A percentile compares a stretch with the other conserved stretches of the same genome.
These are phyloP conservation scores for Penicillium sp. DNA, from an alignment of 2,329 filamentous ascomycete species.

Conservation along the genomic window DNA sequence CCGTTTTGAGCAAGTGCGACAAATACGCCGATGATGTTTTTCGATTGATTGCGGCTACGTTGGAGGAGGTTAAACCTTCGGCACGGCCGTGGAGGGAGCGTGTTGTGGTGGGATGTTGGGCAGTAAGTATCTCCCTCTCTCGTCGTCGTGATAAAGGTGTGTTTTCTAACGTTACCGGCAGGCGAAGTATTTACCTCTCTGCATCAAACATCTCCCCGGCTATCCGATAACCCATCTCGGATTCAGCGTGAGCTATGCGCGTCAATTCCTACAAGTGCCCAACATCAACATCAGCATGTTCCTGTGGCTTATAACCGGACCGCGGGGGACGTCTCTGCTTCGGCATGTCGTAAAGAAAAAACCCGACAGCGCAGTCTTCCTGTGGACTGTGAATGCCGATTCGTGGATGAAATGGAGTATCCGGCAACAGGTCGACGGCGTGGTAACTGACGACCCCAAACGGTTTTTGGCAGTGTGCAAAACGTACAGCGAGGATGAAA, in stretches of 20 bases:
- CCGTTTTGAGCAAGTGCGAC: slow-evolving; percentile 23
- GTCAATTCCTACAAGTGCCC: slow-evolving; percentile 63
- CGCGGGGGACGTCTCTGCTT: slow-evolving; percentile 64
- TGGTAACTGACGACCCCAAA: slow-evolving; percentile 80
- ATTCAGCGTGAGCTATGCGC: slow-evolving; percentile 56
- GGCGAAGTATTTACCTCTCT: slow-evolving; percentile 61
- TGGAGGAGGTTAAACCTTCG: slow-evolving; percentile 52
- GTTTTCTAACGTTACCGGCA: not conserved
- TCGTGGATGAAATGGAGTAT: slow-evolving; percentile 80
- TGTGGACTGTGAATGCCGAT: slow-evolving; percentile 84
- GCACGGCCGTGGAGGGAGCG: slow-evolving; percentile 65
- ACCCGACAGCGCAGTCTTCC: slow-evolving; percentile 60
- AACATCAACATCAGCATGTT: slow-evolving; percentile 75
- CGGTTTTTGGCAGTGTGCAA: slow-evolving; percentile 5
- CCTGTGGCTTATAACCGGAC: slow-evolving; percentile 65
- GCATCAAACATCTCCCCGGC: slow-evolving; percentile 48
- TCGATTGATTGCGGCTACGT: slow-evolving; percentile 59
- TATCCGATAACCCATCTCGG: slow-evolving; percentile 41
- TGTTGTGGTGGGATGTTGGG: slow-evolving; percentile 79
- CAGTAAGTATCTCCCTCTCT: slow-evolving; percentile 41
- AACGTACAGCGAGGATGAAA: slow-evolving; percentile 6
- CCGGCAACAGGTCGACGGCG: slow-evolving; percentile 63
- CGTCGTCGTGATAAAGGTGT: not conserved
- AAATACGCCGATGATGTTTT: slow-evolving; percentile 62
- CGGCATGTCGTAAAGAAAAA: slow-evolving; percentile 36